Conservation (phyloP, 225 moss, liverwort and hornwort species). For the Physcomitrium patens region DNA sequence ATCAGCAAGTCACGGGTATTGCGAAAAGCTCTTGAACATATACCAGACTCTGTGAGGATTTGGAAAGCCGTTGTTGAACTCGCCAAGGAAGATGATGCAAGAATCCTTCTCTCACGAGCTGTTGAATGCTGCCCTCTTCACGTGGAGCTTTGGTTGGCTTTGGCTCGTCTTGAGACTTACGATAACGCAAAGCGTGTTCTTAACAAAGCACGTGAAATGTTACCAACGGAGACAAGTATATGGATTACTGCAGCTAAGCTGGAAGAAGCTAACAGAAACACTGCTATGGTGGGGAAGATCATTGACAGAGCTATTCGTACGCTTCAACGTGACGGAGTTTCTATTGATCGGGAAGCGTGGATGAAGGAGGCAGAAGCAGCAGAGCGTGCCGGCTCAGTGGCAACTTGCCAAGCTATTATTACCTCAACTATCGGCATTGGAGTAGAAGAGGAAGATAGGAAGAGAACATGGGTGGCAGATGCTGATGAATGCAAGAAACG, state of each 20-base stretch:
- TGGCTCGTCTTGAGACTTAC: constrained; percentile 86
- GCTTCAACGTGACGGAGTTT: constrained; percentile 76
- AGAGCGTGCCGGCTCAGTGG: constrained; percentile 82
- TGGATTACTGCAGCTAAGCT: constrained; percentile 97
- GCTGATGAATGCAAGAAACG: constrained; percentile 90
- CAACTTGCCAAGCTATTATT: constrained; percentile 83
- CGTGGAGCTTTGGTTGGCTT: constrained; percentile 91
- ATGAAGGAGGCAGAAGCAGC: constrained; percentile 97
- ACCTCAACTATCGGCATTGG: constrained; percentile 87
- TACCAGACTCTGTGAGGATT: constrained; percentile 90
- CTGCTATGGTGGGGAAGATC: constrained; percentile 71
- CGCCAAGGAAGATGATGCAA: constrained; percentile 89
- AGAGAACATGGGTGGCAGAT: constrained; percentile 97
- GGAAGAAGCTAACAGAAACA: constrained; percentile 87
- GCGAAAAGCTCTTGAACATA: constrained; percentile 89
- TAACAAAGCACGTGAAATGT: constrained; percentile 81
- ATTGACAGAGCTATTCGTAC: constrained; percentile 82
- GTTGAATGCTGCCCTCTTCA: constrained; percentile 96
- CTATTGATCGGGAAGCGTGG: constrained; percentile 91
- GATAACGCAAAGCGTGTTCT: constrained; percentile 88
- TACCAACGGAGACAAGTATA: constrained; percentile 84
- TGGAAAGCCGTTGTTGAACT: constrained; percentile 98
- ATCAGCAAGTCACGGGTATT: constrained; percentile 85
- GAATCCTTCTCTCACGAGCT: constrained; percentile 80
- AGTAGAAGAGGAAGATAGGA: constrained; percentile 95